A percentile compares a stretch with the other conserved stretches of the same genome.
Evolutionary conservation across 2,329 filamentous ascomycete species (phyloP).

Genomic region (Colletotrichum viniferum): DNA sequence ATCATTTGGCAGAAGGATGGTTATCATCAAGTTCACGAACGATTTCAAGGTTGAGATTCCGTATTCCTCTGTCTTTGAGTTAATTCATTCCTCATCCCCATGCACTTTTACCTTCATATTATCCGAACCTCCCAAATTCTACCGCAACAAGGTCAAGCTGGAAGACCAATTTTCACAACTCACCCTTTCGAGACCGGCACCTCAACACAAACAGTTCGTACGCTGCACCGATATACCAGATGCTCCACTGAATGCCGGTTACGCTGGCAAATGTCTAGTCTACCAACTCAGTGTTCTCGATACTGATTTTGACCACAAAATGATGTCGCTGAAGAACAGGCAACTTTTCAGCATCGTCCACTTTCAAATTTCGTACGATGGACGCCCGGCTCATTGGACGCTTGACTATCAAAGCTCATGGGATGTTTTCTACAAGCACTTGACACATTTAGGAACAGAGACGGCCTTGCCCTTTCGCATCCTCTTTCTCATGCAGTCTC

Average conservation of each 20-base stretch:
- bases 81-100: conserved; percentile 40
- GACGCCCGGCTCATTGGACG: background rate
- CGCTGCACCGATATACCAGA: conserved; percentile 24
- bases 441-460: conserved; percentile 22
- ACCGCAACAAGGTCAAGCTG: conserved; percentile 25
- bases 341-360: conserved; percentile 1
- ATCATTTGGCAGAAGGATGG: conserved; percentile 45
- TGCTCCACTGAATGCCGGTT: conserved; percentile 32
- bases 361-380: conserved; percentile 21
- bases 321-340: conserved; percentile 27
- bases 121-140: conserved; percentile 55
- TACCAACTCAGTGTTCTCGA: conserved; percentile 41
- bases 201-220: background rate
- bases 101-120: conserved; percentile 55
- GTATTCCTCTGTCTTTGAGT: conserved; percentile 51
- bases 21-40: conserved; percentile 42
- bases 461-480: conserved; percentile 53
- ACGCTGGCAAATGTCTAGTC: conserved; percentile 47
- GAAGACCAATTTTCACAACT: background rate
- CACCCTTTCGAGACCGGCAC: background rate
- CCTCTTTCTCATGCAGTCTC: conserved; percentile 65
- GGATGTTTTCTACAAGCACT: conserved; percentile 23
- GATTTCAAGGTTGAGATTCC: conserved; percentile 41
- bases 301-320: conserved; percentile 26
- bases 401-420: conserved; percentile 25